Base-by-base conservation (phyloP, 2,329 filamentous ascomycete species). In the Arthrobotrys sinensis region DNA sequence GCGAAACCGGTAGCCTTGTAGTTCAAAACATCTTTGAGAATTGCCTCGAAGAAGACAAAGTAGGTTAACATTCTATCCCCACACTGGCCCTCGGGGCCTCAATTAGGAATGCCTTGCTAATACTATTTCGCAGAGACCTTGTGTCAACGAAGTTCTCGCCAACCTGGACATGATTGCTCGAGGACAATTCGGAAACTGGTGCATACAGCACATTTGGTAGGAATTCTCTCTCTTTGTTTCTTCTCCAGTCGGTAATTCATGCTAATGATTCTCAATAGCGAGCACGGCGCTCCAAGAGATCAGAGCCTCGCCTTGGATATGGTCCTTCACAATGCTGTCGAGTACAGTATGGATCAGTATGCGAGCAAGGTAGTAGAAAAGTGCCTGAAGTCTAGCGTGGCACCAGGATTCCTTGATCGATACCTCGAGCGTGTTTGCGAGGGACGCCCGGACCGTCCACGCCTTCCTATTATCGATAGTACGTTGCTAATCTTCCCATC, bases 11-110 rank as follows among this genome's bases (percentile, higher is more conserved):
- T 78, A 99, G 96, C 84, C 88, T 99, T 82, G 96, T 99, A 53
- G 96, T 99, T 60, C 96, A 99, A 85, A 99, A 99, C 84, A 99
- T 99, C 83, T 99, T 99, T 84, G 96, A 99, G 86, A 99, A 99
- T 83, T 99, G 96, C 83, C 89, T 98, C 34, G 96, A 99, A 83
- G 95, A 98, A 82, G 96, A 99, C 86, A 99, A 99, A 90, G 94
- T 69, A 67, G 46, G 53, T 64, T 40, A 0, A 24, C 45, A 28
- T 21, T 34, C n/a, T 24, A 43, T n/a, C 12, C 36, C 28, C n/a
- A 0, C 36, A 68, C 52, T 19, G 11, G 32, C 14, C 36, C 4
- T n/a, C 3, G 19, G 53, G 12, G 11, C 6, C 28, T 12, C 10
- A 24, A 65, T 32, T 77, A 11, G 80, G 83, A 80, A 82, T 60